Base-by-base conservation (phyloP, 1,284 basidiomycete genomes). In the Leccinum subrobustum region DNA sequence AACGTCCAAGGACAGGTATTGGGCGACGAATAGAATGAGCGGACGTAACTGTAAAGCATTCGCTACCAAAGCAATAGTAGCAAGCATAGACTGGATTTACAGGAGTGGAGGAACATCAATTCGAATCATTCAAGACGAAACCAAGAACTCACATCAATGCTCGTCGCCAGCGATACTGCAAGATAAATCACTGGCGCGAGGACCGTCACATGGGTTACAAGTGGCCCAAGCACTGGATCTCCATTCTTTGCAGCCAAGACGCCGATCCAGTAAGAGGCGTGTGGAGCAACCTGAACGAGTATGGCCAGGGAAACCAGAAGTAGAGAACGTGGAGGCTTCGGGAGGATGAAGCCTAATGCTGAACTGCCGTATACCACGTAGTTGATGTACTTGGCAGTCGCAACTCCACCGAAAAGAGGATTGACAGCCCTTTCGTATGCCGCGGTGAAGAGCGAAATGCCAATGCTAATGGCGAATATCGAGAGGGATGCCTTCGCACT, bases 211-310 rank as follows among this genome's bases (percentile, higher is more conserved):
- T 92, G 89, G 1, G 86, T 83, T 7, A 81, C 64, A 12, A 83
- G 76, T 20, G 89, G 81, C 0, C 89, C 89, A 68, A 79, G 73
- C n/a, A 84, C 60, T 14, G 84, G 79, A 64, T 83, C 78, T 33
- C 76, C 76, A 64, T 74, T 71, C 62, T 85, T 79, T 20, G 82
- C 81, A 12, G 85, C 83, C 73, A 79, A 81, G 20, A 82, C 80
- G 25, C 85, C 81, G 25, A 82, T 73, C 81, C 83, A 88, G 65
- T 89, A 89, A 9, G 83, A 82, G 12, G 83, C 78, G 63, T 83
- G 79, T 1, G 91, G 87, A 47, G 87, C 79, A 35, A 79, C 68
- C 59, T 80, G 78, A n/a, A 88, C 70, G 31, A 83, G 68, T 2
- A 78, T 58, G 18, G 81, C 83, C 12, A 81, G 75, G 48, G 74